These are phyloP conservation scores for Sporothrix humicola DNA, from an alignment of 2,329 filamentous ascomycete genomes.

Conservation along the genomic window DNA sequence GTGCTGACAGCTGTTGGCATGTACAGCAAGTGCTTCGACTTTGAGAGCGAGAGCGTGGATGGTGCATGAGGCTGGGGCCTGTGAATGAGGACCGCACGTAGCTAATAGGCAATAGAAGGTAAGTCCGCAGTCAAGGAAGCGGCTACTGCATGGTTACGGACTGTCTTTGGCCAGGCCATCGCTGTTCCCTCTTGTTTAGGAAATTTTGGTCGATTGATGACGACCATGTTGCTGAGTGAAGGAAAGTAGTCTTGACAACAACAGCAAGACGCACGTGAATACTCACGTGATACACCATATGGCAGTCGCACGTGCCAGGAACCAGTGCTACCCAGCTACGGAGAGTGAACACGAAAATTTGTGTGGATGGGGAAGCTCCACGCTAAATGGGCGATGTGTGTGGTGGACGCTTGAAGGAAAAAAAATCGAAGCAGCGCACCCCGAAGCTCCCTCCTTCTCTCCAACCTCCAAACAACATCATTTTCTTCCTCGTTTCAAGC, in stretches of 20 bases:
- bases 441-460: conserved; percentile 30
- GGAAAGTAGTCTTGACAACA: not conserved
- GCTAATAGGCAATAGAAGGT: too few relatives aligned
- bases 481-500: conserved; percentile 10
- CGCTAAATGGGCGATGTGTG: conserved; percentile 31
- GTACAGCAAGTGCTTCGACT: too few relatives aligned
- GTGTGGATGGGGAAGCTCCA: conserved; percentile 37
- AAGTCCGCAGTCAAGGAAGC: too few relatives aligned
- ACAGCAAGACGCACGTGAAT: not conserved
- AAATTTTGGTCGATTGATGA: not conserved
- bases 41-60: too few relatives aligned
- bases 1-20: too few relatives aligned
- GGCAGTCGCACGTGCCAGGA: conserved; percentile 31
- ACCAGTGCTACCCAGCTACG: conserved; percentile 27
- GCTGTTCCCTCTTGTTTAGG: not conserved
- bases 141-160: too few relatives aligned
- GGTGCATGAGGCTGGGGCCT: too few relatives aligned
- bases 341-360: conserved; percentile 27
- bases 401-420: conserved; percentile 27
- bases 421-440: conserved; percentile 34
- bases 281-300: not conserved
- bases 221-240: conserved; percentile 7
- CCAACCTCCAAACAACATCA: conserved; percentile 29
- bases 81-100: too few relatives aligned
- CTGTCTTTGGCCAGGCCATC: not conserved